Base-by-base conservation (phyloP, 179 eudicot genomes). In the Beta corolliflora region DNA sequence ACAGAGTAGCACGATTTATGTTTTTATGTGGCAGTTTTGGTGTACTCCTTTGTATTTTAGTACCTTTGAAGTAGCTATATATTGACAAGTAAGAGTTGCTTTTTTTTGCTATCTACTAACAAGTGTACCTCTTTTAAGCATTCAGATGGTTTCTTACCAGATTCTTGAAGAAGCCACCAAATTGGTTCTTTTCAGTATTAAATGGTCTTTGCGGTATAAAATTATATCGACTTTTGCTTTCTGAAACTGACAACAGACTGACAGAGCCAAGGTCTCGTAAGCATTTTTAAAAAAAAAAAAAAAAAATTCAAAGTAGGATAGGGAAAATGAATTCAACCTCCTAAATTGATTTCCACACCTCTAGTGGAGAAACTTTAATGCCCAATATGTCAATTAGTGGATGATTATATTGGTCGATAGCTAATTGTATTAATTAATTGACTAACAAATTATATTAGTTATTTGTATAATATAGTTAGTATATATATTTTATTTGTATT, bases 121-220 rank as follows among this genome's bases (percentile, higher is more conserved):
- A 81, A 81, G 77, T 84, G 84, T 80, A 41, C 29, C 78, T 72
- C 2, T 21, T 58, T 74, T n/a, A 72, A 68, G 61, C 75, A 71
- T 64, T 76, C 71, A 71, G 66, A 67, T 73, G 79, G 81, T 73
- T 71, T 84, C 16, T 77, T 83, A 63, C 63, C 77, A 81, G 82
- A 44, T 80, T 78, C 82, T 83, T 74, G 52, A 79, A 86, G 88
- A 83, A 74, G 75, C 78, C 52, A 83, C 84, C 88, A 86, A 78
- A 74, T 60, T 86, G 71, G 72, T 78, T 73, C 88, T 86, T 85
- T 86, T 83, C 82, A 80, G 75, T 77, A 80, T 77, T 84, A 8
- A 80, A 63, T 77, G 66, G 36, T 53, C 45, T 29, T 64, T 76
- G 61, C 70, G 61, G 48, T 41, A 19, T 41, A 0, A 45, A 19